Percentiles rank a stretch among this genome's conserved stretches.
These are phyloP conservation scores for Russula vinacea DNA, from an alignment of 768 basidiomycete species.

Conservation along the genomic window DNA sequence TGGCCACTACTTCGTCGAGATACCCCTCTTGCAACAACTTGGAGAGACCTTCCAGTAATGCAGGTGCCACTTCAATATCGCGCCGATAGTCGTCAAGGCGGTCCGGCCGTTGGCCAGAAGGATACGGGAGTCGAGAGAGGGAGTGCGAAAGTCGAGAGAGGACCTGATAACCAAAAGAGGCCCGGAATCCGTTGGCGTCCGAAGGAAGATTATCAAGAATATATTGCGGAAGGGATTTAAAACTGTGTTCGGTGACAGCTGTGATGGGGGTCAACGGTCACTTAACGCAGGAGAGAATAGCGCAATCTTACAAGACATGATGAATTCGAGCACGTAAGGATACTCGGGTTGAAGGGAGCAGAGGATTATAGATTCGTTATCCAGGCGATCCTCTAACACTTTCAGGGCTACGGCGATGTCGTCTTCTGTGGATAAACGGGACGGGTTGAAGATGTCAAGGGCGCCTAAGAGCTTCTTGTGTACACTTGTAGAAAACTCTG, in stretches of 20 bases:
- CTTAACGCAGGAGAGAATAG: neutral
- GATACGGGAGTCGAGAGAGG: conserved; percentile 9
- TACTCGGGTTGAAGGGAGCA: conserved; percentile 1
- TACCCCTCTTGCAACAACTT: neutral
- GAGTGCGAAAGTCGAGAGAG: conserved; percentile 11
- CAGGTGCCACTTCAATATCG: conserved; percentile 4
- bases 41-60: conserved; percentile 8
- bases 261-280: neutral
- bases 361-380: conserved; percentile 7
- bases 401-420: conserved; percentile 10
- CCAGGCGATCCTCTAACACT: conserved; percentile 15
- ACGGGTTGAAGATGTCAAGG: conserved; percentile 12
- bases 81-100: neutral
- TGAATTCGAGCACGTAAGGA: conserved; percentile 21
- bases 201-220: neutral
- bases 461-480: conserved; percentile 9
- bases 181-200: neutral
- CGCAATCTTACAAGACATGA: conserved; percentile 9
- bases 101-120: neutral
- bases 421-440: conserved; percentile 6
- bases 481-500: neutral
- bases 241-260: neutral
- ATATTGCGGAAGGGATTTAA: neutral
- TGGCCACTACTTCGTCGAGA: neutral
- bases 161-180: neutral